Evolutionary conservation across 1,284 basidiomycete species (phyloP), one percentile per base, ranked within the genome.

Genomic region (Melampsora abietis-canadensis): DNA sequence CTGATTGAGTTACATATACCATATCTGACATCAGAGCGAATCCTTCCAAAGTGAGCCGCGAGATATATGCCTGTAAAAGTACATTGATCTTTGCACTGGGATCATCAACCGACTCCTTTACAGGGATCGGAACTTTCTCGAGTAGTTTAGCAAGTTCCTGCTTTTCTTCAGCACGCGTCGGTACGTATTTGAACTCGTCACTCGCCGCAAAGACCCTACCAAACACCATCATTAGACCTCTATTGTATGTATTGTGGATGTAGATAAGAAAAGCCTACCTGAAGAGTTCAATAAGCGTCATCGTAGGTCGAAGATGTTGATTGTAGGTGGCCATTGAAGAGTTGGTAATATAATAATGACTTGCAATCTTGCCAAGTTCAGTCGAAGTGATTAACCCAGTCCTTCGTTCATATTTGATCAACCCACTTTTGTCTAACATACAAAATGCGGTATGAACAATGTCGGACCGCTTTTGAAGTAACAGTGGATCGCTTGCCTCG

Each of bases 11-110:
- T 61, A 76, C 78, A 77, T 77, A 79, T 4, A 98, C 94, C 96
- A 98, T 98, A 82, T 98, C 95, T 1, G 95, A 93, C 19, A 98
- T 91, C 21, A 98, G 88, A 7, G 94, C 94, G 81, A 98, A 98
- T 84, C 92, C 94, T 76, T 95, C 92, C 2, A 98, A 86, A 83
- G 93, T 96, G 72, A 98, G 88, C 79, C 94, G 90, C 0, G 93
- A 97, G 78, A 98, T 94, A 82, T 92, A 98, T 0, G 95, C 89
- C 81, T 99, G 96, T 0, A 98, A 84, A 0, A 98, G 85, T 2
- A 98, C 94, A 79, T 98, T 98, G 83, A 98, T 92, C 84, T 99
- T 99, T 37, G 96, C 92, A 0, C 92, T 90, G 0, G 94, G 92
- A 80, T 98, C 95, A 78, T 98, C 95, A 4, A 96, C 92, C 65